A percentile compares a stretch with the other conserved stretches of the same genome.
phyloP scores from a whole-genome alignment of 179 eudicot species.

The Gypsophila paniculata region DNA sequence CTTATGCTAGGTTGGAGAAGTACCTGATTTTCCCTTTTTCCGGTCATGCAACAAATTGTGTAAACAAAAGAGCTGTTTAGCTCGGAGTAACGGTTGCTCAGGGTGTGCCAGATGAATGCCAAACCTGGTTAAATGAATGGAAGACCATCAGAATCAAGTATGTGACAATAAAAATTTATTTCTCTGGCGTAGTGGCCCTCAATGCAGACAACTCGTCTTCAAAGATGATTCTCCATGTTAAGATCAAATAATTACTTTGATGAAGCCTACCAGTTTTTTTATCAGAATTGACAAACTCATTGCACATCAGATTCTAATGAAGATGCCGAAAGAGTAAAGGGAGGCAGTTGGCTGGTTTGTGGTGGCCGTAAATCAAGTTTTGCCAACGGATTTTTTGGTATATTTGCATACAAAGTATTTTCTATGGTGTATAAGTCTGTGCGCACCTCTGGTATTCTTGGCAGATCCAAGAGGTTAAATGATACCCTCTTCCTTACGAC shows the following conservation, averaged over 20 bases:
- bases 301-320: slow-evolving; percentile 5
- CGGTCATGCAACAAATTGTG: slow-evolving; percentile 68
- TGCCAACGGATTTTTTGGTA: neutral
- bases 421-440: neutral
- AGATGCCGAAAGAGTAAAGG: neutral
- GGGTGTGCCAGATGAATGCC: slow-evolving; percentile 53
- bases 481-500: neutral
- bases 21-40: slow-evolving; percentile 51
- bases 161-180: neutral
- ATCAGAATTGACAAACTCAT: neutral
- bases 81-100: slow-evolving; percentile 76
- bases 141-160: slow-evolving; percentile 6
- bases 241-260: neutral
- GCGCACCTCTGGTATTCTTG: neutral
- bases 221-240: neutral
- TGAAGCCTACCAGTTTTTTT: neutral
- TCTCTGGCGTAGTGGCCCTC: neutral
- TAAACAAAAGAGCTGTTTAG: slow-evolving; percentile 73
- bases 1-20: slow-evolving; percentile 6
- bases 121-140: slow-evolving; percentile 38
- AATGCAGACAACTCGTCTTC: neutral
- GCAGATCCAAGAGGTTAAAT: neutral
- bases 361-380: neutral
- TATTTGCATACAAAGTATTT: neutral
- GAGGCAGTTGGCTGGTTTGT: neutral